Evolutionary conservation across 2,329 filamentous ascomycete species (phyloP).

Genomic region (Fonsecaea pugnacius): DNA sequence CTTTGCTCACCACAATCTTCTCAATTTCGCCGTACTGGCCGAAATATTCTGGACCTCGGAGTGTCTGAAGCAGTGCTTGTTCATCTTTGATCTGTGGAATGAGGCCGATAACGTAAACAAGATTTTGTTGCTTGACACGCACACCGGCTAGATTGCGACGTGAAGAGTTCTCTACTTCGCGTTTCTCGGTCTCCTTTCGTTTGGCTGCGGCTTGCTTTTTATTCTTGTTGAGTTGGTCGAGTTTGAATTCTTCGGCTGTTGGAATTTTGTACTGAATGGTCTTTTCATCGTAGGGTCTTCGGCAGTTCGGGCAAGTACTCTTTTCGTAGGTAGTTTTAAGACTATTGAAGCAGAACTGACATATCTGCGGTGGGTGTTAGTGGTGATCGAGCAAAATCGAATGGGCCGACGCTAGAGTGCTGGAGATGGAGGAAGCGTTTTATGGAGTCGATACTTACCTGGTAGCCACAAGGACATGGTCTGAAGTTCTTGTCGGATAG

Average conservation of each 20-base stretch:
- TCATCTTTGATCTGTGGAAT: slow-evolving; percentile 92
- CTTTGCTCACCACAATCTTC: slow-evolving; percentile 98
- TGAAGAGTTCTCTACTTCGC: slow-evolving; percentile 92
- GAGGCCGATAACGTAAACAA: slow-evolving; percentile 95
- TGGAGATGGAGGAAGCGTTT: neutral
- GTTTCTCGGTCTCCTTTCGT: slow-evolving; percentile 94
- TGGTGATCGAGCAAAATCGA: neutral
- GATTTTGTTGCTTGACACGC: slow-evolving; percentile 95
- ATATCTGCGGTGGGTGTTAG: slow-evolving; percentile 67
- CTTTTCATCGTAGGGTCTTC: slow-evolving; percentile 93
- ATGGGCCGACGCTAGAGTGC: neutral
- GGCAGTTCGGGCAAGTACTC: slow-evolving; percentile 94
- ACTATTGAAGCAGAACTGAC: slow-evolving; percentile 99
- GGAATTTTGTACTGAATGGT: slow-evolving; percentile 97
- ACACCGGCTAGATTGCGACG: slow-evolving; percentile 95
- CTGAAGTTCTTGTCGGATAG: slow-evolving; percentile 95
- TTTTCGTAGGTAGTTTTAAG: slow-evolving; percentile 95
- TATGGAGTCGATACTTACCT: slow-evolving; percentile 63
- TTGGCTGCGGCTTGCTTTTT: slow-evolving; percentile 81
- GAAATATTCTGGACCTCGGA: slow-evolving; percentile 91
- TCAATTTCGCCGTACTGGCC: slow-evolving; percentile 98
- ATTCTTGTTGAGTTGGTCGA: slow-evolving; percentile 39
- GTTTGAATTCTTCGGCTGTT: slow-evolving; percentile 74
- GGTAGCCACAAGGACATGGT: slow-evolving; percentile 96
- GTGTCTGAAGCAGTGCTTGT: slow-evolving; percentile 78